Percentiles rank a stretch among this genome's conserved stretches.
Conservation (phyloP, 805 yeast genomes). For the Candida succiphila region DNA sequence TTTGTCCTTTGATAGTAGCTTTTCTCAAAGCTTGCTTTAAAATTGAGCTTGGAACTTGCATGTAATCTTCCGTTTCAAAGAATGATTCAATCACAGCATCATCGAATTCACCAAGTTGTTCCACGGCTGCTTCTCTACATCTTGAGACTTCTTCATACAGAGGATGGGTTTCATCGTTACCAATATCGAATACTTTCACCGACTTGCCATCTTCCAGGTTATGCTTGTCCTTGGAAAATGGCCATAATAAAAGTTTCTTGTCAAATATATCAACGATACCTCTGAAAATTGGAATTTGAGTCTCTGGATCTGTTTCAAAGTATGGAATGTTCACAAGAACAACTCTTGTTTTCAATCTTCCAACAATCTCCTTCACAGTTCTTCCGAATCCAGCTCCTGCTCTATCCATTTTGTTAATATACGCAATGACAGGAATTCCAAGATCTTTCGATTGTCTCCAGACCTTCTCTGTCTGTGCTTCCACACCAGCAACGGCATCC, state of each 20-base stretch:
- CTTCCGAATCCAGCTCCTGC: conserved; percentile 92
- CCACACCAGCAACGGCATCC: conserved; percentile 97
- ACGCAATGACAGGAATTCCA: conserved; percentile 67
- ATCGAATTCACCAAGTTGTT: conserved; percentile 75
- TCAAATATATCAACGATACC: conserved; percentile 75
- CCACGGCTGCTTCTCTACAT: conserved; percentile 70
- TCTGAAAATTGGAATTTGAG: conserved; percentile 32
- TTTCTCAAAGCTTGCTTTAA: conserved; percentile 53
- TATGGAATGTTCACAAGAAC: conserved; percentile 72
- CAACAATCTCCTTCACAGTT: conserved; percentile 75
- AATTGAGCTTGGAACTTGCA: conserved; percentile 44
- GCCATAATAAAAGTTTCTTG: conserved; percentile 48
- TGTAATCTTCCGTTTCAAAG: conserved; percentile 65
- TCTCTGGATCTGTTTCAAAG: conserved; percentile 35
- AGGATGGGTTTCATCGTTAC: conserved; percentile 19
- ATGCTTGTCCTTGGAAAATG: conserved; percentile 11
- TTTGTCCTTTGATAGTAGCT: conserved; percentile 46
- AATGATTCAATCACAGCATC: conserved; percentile 71
- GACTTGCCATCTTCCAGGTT: conserved; percentile 34
- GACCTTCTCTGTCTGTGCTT: conserved; percentile 95
- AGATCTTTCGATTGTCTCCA: conserved; percentile 77
- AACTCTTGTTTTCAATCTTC: conserved; percentile 64
- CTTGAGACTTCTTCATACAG: conserved; percentile 37
- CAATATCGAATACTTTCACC: conserved; percentile 36
- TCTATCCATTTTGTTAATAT: conserved; percentile 92